Conservation (phyloP, 2,329 filamentous ascomycete species). For the Pseudopithomyces maydicus region DNA sequence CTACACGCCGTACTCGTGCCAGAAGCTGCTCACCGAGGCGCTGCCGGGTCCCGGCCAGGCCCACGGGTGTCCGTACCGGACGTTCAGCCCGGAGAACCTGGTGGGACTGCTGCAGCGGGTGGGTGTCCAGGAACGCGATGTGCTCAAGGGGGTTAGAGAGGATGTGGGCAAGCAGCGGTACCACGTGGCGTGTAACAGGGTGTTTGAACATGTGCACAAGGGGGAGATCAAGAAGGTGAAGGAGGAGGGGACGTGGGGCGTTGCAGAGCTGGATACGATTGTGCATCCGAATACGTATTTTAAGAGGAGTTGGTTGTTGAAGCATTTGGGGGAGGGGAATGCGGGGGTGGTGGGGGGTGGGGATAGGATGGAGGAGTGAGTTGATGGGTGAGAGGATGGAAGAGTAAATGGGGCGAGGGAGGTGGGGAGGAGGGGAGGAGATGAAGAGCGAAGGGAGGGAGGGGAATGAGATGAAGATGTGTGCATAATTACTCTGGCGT, state of each 20-base stretch:
- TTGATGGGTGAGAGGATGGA: not conserved
- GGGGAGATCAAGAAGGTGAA: conserved; percentile 57
- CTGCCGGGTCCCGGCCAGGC: conserved; percentile 84
- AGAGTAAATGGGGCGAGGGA: not conserved
- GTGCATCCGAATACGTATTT: conserved; percentile 98
- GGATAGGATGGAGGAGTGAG: conserved; percentile 45
- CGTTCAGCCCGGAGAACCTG: conserved; percentile 89
- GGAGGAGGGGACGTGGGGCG: conserved; percentile 53
- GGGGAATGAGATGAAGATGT: too few species aligned
- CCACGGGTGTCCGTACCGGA: conserved; percentile 95
- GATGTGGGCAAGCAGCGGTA: conserved; percentile 88
- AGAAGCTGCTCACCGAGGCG: conserved; percentile 91
- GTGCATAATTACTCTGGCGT: too few species aligned
- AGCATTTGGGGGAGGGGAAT: conserved; percentile 67
- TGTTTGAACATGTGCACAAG: conserved; percentile 88
- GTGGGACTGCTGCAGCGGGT: conserved; percentile 74
- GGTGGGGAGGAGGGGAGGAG: not conserved
- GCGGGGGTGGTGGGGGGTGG: conserved; percentile 33
- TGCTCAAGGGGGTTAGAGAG: conserved; percentile 81
- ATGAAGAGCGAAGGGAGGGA: not conserved
- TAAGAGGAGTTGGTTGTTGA: conserved; percentile 88
- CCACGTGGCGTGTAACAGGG: conserved; percentile 94
- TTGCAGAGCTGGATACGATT: conserved; percentile 87
- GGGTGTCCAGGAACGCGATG: conserved; percentile 77
- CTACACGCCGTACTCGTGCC: conserved; percentile 90